Percentiles rank a stretch among this genome's conserved stretches.
Conservation (phyloP, 1,284 basidiomycete genomes). For the Moniliella sp. region DNA sequence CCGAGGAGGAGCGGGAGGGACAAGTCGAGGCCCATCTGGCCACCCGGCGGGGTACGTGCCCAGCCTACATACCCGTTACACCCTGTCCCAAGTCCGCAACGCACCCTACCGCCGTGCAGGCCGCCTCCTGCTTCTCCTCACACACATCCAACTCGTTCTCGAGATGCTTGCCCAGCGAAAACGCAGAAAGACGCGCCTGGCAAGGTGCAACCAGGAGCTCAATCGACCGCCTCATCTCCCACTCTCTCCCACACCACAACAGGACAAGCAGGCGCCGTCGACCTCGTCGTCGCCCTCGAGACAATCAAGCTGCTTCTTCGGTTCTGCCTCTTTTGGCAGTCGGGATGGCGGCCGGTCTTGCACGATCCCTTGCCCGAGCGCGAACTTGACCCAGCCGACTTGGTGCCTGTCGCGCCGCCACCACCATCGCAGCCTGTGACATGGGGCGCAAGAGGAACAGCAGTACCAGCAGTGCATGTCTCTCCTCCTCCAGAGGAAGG, state of each 20-base stretch:
- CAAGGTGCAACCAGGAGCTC: slow-evolving; percentile 35
- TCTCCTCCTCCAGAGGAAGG: no score
- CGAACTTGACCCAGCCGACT: slow-evolving; percentile 25
- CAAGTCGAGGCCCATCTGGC: no score
- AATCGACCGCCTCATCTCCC: slow-evolving; percentile 24
- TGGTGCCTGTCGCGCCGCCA: slow-evolving; percentile 9
- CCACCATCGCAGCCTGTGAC: background rate
- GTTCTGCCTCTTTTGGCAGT: slow-evolving; percentile 30
- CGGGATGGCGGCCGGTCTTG: slow-evolving; percentile 27
- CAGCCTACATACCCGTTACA: slow-evolving; percentile 36
- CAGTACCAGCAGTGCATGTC: no score
- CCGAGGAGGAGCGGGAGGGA: no score
- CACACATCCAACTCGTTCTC: slow-evolving; percentile 31
- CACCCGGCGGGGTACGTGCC: slow-evolving; percentile 12
- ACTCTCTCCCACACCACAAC: no score
- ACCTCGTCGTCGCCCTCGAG: background rate
- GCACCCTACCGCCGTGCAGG: slow-evolving; percentile 27
- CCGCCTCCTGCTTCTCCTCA: slow-evolving; percentile 24
- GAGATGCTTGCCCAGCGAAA: slow-evolving; percentile 35
- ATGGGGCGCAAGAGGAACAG: no score
- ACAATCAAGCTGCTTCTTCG: slow-evolving; percentile 17
- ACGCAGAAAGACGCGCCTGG: slow-evolving; percentile 26
- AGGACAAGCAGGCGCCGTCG: no score
- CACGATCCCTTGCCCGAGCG: slow-evolving; percentile 33
- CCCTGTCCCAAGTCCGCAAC: slow-evolving; percentile 26